Conservation (phyloP, 805 yeast genomes). For the Schwanniomyces polymorphus region DNA sequence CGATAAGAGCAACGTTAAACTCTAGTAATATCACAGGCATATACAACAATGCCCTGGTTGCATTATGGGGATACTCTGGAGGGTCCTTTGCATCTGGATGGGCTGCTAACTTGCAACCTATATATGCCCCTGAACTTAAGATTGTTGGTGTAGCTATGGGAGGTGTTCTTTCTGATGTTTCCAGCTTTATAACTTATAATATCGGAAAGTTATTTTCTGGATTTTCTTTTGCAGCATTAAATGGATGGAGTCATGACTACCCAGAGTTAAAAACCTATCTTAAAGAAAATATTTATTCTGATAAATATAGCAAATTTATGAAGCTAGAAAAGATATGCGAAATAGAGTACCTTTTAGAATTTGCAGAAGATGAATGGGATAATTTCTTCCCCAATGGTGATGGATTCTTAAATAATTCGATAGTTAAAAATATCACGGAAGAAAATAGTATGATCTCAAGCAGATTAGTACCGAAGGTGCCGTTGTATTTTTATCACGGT, state of each 20-base stretch:
- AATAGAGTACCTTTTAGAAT: neutral
- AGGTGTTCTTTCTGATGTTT: conserved; percentile 25
- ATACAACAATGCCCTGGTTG: conserved; percentile 14
- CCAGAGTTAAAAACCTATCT: conserved; percentile 15
- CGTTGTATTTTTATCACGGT: conserved; percentile 23
- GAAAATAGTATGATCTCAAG: conserved; percentile 10
- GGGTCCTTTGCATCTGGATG: conserved; percentile 29
- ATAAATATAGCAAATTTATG: neutral
- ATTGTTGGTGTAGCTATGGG: conserved; percentile 28
- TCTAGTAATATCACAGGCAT: conserved; percentile 16
- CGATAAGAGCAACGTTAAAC: conserved; percentile 20
- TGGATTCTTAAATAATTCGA: conserved; percentile 6
- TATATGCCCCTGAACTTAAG: conserved; percentile 26
- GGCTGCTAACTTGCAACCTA: conserved; percentile 25
- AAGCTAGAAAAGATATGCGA: neutral
- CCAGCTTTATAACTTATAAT: conserved; percentile 14
- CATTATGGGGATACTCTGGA: conserved; percentile 32
- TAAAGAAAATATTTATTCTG: neutral
- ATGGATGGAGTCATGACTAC: conserved; percentile 22
- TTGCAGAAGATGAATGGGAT: neutral
- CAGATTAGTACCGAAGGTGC: conserved; percentile 18
- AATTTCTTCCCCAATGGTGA: conserved; percentile 6
- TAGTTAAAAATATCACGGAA: conserved; percentile 7
- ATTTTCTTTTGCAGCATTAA: conserved; percentile 19
- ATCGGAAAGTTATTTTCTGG: conserved; percentile 23